Conservation (phyloP, 352 stramenopile species). For the Thraustochytrium sp. region DNA sequence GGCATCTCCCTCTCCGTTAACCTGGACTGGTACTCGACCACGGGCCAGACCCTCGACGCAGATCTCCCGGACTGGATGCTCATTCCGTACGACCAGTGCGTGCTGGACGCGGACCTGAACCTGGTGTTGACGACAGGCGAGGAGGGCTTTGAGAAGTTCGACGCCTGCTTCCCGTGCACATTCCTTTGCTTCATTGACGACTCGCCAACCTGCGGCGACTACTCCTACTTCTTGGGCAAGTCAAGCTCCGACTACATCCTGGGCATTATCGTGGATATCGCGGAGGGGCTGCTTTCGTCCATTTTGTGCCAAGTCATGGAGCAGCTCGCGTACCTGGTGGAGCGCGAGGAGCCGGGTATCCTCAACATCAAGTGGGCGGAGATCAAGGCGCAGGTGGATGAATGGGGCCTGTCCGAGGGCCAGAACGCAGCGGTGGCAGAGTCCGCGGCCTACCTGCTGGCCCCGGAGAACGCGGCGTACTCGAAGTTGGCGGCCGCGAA, state of each 20-base stretch:
- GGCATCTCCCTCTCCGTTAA: not conserved
- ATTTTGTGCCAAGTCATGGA: slow-evolving; percentile 20
- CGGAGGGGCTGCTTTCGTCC: not conserved
- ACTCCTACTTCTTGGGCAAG: not conserved
- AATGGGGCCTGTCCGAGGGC: not conserved
- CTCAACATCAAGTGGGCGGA: not conserved
- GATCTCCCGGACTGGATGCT: not conserved
- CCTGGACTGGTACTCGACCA: not conserved
- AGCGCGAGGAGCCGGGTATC: not conserved
- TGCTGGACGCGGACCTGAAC: not conserved
- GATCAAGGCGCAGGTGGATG: slow-evolving; percentile 7
- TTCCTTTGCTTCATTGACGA: not conserved
- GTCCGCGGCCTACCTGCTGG: not conserved
- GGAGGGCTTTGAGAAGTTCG: not conserved
- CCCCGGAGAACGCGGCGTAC: not conserved
- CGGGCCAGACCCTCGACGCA: not conserved
- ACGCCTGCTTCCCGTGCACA: not conserved
- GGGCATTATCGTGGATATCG: not conserved
- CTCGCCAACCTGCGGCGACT: not conserved
- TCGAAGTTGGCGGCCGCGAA: not conserved
- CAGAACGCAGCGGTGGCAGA: not conserved
- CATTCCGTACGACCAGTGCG: not conserved
- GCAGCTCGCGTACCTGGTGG: not conserved
- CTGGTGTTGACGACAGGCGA: not conserved
- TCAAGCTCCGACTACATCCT: not conserved